Conservation (phyloP, 1,284 basidiomycete genomes). For the Abortiporus biennis region DNA sequence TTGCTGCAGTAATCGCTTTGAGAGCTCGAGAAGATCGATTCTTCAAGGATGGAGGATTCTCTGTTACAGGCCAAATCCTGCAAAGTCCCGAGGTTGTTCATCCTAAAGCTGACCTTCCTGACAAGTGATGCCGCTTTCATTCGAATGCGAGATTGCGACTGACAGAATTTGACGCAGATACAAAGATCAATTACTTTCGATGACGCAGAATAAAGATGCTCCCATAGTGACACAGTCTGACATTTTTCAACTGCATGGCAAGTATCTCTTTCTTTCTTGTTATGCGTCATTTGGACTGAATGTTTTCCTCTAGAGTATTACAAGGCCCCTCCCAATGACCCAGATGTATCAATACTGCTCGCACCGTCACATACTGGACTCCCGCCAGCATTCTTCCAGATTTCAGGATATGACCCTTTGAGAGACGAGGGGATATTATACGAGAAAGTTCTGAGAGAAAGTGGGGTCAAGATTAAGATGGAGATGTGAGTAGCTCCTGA, state of each 20-base stretch:
- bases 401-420: constrained; percentile 14
- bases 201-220: constrained; percentile 17
- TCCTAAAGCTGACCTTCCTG: constrained; percentile 7
- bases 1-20: constrained; percentile 15
- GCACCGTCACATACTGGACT: constrained; percentile 13
- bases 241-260: background rate
- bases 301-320: constrained; percentile 9
- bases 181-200: constrained; percentile 16
- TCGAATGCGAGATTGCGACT: too few relatives aligned
- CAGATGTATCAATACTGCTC: constrained; percentile 14
- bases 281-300: too few relatives aligned
- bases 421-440: constrained; percentile 20
- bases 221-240: constrained; percentile 7
- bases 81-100: constrained; percentile 12
- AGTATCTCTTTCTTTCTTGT: background rate
- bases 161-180: constrained; percentile 12
- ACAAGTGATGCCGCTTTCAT: too few relatives aligned
- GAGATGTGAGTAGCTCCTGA: constrained; percentile 13
- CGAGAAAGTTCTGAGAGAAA: constrained; percentile 16
- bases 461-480: constrained; percentile 14
- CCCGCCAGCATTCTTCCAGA: constrained; percentile 17
- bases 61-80: constrained; percentile 12
- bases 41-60: constrained; percentile 9
- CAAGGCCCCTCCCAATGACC: constrained; percentile 9
- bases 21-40: constrained; percentile 17